Evolutionary conservation across 129 eudicot species (phyloP).

Genomic region (Flaveria linearis): DNA sequence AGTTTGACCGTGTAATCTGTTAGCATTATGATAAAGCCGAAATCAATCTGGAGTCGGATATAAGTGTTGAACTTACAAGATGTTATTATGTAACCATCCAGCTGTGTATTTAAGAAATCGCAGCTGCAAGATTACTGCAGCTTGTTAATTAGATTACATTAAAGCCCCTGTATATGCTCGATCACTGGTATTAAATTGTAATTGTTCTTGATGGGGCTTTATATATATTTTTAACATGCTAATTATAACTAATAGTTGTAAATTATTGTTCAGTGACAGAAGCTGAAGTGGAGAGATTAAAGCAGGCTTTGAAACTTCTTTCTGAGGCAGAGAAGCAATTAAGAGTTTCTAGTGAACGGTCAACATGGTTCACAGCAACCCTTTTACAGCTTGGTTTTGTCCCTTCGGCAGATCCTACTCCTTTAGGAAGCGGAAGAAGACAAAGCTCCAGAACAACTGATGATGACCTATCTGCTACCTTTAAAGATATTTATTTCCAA

Average conservation of each 20-base stretch:
- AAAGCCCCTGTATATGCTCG: too few relatives aligned
- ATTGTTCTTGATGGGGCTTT: neutral
- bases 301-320: slow-evolving; percentile 81
- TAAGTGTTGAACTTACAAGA: too few relatives aligned
- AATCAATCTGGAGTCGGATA: too few relatives aligned
- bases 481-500: slow-evolving; percentile 48
- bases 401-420: slow-evolving; percentile 68
- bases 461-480: slow-evolving; percentile 64
- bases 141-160: too few relatives aligned
- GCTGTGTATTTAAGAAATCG: too few relatives aligned
- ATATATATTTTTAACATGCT: neutral
- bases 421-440: slow-evolving; percentile 72
- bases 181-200: too few relatives aligned
- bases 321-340: slow-evolving; percentile 94
- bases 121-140: too few relatives aligned
- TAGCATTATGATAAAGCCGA: too few relatives aligned
- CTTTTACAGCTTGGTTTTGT: slow-evolving; percentile 83
- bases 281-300: slow-evolving; percentile 70
- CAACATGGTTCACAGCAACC: slow-evolving; percentile 98
- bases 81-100: too few relatives aligned
- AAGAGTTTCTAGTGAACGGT: slow-evolving; percentile 84
- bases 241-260: slow-evolving; percentile 7
- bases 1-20: too few relatives aligned
- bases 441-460: slow-evolving; percentile 78
- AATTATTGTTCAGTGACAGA: slow-evolving; percentile 57